These are phyloP conservation scores for Paralagenidium karlingii DNA, from an alignment of 352 stramenopile genomes.

Conservation along the genomic window DNA sequence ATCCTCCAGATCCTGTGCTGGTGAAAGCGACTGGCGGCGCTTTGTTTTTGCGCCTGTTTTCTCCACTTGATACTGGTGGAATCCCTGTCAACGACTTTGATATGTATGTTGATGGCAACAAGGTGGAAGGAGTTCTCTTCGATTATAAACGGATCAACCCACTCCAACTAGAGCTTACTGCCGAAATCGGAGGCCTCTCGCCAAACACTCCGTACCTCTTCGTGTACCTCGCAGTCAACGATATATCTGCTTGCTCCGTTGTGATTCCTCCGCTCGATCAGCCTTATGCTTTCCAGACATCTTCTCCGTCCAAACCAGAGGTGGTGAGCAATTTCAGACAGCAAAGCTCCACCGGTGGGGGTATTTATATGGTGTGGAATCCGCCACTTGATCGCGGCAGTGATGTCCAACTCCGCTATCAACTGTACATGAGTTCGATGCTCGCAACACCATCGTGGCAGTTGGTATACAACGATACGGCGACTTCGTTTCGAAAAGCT, in stretches of 20 bases:
- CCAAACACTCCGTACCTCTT: conserved; percentile 24
- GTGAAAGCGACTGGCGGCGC: conserved; percentile 23
- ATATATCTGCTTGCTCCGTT: conserved; percentile 21
- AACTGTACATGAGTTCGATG: conserved; percentile 33
- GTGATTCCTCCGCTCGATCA: neutral
- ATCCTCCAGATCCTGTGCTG: conserved; percentile 8
- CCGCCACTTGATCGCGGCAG: conserved; percentile 25
- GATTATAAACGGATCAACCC: conserved; percentile 2
- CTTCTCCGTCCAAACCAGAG: conserved; percentile 6
- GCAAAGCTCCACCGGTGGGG: conserved; percentile 26
- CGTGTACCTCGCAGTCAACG: conserved; percentile 28
- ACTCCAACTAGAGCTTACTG: conserved; percentile 15
- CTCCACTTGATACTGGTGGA: conserved; percentile 38
- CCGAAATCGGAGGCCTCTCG: conserved; percentile 27
- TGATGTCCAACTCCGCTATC: conserved; percentile 18
- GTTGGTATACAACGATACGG: conserved; percentile 28
- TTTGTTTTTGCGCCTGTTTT: conserved; percentile 22
- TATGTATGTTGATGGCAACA: conserved; percentile 7
- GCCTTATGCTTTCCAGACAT: conserved; percentile 13
- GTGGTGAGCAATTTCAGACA: conserved; percentile 17
- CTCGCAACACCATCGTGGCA: conserved; percentile 9
- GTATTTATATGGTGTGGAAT: conserved; percentile 28
- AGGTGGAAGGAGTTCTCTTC: conserved; percentile 11
- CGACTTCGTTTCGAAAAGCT: conserved; percentile 31
- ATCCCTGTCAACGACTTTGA: conserved; percentile 10